These are phyloP conservation scores for Oryza australiensis DNA, from an alignment of 176 grass and related monocot species.

Conservation along the genomic window DNA sequence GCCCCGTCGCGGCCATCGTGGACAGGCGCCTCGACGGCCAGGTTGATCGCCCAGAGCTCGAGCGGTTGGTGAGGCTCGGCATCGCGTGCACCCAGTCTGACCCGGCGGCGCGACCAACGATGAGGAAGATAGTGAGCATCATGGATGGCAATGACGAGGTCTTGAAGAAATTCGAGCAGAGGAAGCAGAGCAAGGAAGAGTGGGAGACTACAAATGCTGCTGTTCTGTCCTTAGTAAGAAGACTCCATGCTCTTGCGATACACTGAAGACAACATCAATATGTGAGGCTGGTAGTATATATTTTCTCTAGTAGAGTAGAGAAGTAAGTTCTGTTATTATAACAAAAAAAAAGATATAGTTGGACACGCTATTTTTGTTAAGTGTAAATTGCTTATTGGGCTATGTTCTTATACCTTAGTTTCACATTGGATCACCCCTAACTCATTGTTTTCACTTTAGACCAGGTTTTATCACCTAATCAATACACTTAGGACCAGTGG, in stretches of 20 bases:
- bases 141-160: constrained; percentile 78
- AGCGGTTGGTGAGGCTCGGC: constrained; percentile 58
- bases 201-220: constrained; percentile 62
- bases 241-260: constrained; percentile 82
- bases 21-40: constrained; percentile 56
- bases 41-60: constrained; percentile 44
- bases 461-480: too few relatives aligned
- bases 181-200: constrained; percentile 45
- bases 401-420: too few relatives aligned
- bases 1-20: constrained; percentile 40
- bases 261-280: constrained; percentile 34
- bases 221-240: constrained; percentile 53
- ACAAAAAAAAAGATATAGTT: too few relatives aligned
- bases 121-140: constrained; percentile 71
- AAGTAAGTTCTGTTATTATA: too few relatives aligned
- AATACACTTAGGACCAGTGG: too few relatives aligned
- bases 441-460: too few relatives aligned
- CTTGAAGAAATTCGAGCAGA: constrained; percentile 40
- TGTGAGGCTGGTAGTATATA: too few relatives aligned
- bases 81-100: constrained; percentile 63
- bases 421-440: too few relatives aligned
- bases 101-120: constrained; percentile 56
- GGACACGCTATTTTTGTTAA: too few relatives aligned
- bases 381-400: too few relatives aligned
- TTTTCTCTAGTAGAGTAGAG: too few relatives aligned